Evolutionary conservation across 2,329 filamentous ascomycete genomes (phyloP), one percentile per base, ranked within the genome.

Genomic region (Ascochyta koolunga): DNA sequence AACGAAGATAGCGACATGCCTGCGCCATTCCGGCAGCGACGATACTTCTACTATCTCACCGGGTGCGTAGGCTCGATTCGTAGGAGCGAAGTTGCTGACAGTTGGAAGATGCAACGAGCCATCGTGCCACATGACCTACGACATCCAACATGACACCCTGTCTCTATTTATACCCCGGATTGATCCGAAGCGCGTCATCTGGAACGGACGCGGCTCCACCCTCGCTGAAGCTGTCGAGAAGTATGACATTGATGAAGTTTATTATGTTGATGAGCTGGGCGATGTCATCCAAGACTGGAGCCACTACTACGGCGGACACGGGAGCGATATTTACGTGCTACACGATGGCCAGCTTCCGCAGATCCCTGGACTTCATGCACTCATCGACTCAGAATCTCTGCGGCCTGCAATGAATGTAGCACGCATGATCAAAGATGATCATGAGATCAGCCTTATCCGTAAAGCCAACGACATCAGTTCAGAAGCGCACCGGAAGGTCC

Each of bases 391-490:
- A 1, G 69, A 71, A 13, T 76, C 75, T 9, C 80, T 97, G 9
- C 83, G 83, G 59, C 82, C 82, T 1, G 89, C 90, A 40, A 93
- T 97, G 77, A 88, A 96, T 69, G 80, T 85, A 41, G 87, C 89
- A 10, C 88, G 93, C 18, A 87, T 93, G 7, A 81, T 93, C 75
- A 98, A 98, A 77, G 89, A 90, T 49, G 81, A 83, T 6, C 90
- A 96, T 70, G 93, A 99, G 72, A 83, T 98, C 49, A 84, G 84
- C 8, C 83, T 95, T 60, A 89, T 98, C 64, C 86, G 88, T 10
- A 86, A 86, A 55, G 93, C 95, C 21, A 95, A 93, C 70, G 83
- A 85, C 31, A 86, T 98, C 59, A 91, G 91, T 11, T 87, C 89
- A 2, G 79, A 84, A 39, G 95, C 90, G 0, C 95, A 98, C 74